phyloP scores from a whole-genome alignment of 116 monocot genomes.

The Zostera marina region DNA sequence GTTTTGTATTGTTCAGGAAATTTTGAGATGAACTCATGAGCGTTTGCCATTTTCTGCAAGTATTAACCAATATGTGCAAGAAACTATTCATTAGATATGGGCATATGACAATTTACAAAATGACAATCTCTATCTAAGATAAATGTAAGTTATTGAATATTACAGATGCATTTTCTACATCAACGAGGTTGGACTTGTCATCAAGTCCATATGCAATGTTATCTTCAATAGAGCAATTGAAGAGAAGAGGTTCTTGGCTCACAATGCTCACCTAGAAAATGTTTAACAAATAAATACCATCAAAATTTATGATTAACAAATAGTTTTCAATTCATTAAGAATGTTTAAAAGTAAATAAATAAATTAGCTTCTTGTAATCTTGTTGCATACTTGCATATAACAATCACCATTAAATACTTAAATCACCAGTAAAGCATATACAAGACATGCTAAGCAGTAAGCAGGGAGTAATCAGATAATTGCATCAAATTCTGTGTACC shows the following conservation, averaged over 20 bases:
- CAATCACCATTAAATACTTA: no score
- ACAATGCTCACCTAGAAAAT: slow-evolving; percentile 89
- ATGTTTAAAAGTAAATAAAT: background rate
- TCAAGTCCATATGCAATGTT: slow-evolving; percentile 92
- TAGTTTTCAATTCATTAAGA: background rate
- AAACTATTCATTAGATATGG: background rate
- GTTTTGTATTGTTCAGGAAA: slow-evolving; percentile 92
- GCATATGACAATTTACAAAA: background rate
- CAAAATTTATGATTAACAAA: background rate
- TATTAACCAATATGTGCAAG: background rate
- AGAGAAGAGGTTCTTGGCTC: slow-evolving; percentile 90
- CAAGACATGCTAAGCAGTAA: no score
- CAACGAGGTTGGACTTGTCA: slow-evolving; percentile 39
- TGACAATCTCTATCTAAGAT: background rate
- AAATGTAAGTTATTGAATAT: slow-evolving; percentile 4
- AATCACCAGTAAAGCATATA: no score
- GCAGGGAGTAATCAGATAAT: no score
- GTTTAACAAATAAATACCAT: background rate
- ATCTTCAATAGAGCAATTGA: slow-evolving; percentile 88
- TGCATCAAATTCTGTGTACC: no score
- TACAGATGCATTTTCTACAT: slow-evolving; percentile 91
- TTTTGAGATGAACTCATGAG: slow-evolving; percentile 77
- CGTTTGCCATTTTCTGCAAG: slow-evolving; percentile 96
- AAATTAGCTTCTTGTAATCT: no score
- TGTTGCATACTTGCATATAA: no score